Evolutionary conservation across 768 basidiomycete species (phyloP).

Genomic region (Phaeolepiota aurea): DNA sequence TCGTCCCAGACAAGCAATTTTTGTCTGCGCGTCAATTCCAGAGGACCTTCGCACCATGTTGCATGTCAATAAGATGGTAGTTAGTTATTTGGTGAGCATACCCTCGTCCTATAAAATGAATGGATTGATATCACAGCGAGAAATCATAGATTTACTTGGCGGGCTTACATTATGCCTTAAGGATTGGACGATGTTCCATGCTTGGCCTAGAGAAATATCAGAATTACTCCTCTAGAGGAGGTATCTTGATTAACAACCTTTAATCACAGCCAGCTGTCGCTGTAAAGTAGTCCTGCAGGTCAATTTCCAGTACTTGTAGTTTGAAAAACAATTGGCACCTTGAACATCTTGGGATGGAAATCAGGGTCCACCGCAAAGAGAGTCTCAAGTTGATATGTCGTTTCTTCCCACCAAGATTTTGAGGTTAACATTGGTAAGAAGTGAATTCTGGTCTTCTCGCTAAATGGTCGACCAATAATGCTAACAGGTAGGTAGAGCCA

Average conservation of each 20-base stretch:
- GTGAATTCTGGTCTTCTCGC: slow-evolving; percentile 71
- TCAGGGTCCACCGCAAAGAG: slow-evolving; percentile 78
- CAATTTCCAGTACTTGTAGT: slow-evolving; percentile 4
- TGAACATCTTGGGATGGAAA: slow-evolving; percentile 88
- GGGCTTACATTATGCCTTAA: slow-evolving; percentile 61
- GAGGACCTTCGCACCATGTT: slow-evolving; percentile 47
- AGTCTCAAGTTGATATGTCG: slow-evolving; percentile 67
- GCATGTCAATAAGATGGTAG: slow-evolving; percentile 6
- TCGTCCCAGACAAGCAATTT: slow-evolving; percentile 85
- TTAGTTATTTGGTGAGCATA: slow-evolving; percentile 15
- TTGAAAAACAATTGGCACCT: slow-evolving; percentile 30
- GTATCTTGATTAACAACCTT: slow-evolving; percentile 32
- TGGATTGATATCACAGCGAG: slow-evolving; percentile 3
- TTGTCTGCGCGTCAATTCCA: slow-evolving; percentile 79
- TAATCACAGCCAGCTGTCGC: slow-evolving; percentile 88
- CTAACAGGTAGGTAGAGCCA: slow-evolving; percentile 86
- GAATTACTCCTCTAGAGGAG: not conserved
- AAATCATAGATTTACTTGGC: slow-evolving; percentile 1
- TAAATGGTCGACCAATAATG: slow-evolving; percentile 80
- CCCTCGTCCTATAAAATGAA: slow-evolving; percentile 65
- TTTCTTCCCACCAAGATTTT: slow-evolving; percentile 87
- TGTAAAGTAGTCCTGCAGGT: slow-evolving; percentile 19
- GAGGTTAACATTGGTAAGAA: slow-evolving; percentile 79
- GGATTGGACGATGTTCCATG: slow-evolving; percentile 84
- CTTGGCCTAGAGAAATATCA: slow-evolving; percentile 44